Base-by-base conservation (phyloP, 2,329 filamentous ascomycete genomes). In the Aspergillus quadrilineatus region DNA sequence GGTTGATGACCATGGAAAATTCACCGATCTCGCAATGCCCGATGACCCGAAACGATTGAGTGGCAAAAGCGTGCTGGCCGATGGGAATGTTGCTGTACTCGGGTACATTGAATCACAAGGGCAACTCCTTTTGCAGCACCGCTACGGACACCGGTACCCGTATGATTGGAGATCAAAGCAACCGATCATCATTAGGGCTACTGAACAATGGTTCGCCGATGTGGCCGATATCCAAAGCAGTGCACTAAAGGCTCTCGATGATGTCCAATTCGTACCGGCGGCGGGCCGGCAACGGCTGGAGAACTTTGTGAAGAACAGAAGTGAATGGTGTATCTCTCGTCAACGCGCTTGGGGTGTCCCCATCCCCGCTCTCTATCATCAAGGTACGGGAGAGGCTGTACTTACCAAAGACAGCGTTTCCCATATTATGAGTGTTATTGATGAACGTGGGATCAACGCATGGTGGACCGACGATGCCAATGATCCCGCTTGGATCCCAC, bases 111-210 rank as follows among this genome's bases (percentile, higher is more conserved):
- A 80, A 28, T 77, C 81, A 0, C 78, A 85, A 58, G 69, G 68
- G 17, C 70, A 79, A n/a, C 82, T 97, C 3, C 76, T 97, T 41
- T 81, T 82, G 39, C 83, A 82, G 4, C 88, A 95, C 64, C 80
- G 80, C 55, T 88, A 93, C 69, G 82, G 81, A 51, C 94, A 99
- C 79, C 97, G 96, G 73, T 97, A 97, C 70, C 94, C 94, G 0
- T 96, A 97, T 65, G 94, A 99, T 75, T 99, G 94, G 94, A 84
- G 94, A 53, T 96, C 93, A 0, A 99, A 97, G 74, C 82, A 89
- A 63, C 94, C 94, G 1, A 87, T 99, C 49, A 91, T 99, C 58
- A 85, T 95, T 34, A 81, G 94, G 62, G 93, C 94, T 3, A 99
- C 95, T 0, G 90, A 92, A 37, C 94, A 99, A 75, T 99, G 94